Conservation (phyloP, 805 yeast genomes). For the Wickerhamiella slavikovae region DNA sequence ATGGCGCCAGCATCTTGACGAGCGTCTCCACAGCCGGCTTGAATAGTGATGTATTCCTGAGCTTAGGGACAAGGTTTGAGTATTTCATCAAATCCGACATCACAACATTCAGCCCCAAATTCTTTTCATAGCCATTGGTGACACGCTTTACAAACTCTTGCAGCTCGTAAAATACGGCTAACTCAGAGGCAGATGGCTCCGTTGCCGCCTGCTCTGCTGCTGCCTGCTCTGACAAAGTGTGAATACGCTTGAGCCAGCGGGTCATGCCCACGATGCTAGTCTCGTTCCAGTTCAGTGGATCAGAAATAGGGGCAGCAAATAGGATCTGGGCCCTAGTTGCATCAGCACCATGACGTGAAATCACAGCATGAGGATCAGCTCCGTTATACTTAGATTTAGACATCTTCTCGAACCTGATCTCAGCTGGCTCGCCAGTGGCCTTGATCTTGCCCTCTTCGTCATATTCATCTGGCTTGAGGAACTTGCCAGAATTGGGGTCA, state of each 20-base stretch:
- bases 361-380: conserved; percentile 69
- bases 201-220: neutral
- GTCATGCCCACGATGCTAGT: conserved; percentile 67
- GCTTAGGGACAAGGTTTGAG: conserved; percentile 26
- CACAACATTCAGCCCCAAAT: conserved; percentile 58
- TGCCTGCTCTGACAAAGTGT: conserved; percentile 12
- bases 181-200: conserved; percentile 24
- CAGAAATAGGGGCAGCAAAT: conserved; percentile 78
- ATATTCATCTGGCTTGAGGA: conserved; percentile 61
- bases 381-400: conserved; percentile 92
- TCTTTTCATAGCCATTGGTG: conserved; percentile 35
- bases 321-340: conserved; percentile 83
- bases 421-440: conserved; percentile 31
- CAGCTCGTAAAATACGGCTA: conserved; percentile 34
- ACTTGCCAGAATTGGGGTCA: conserved; percentile 52
- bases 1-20: conserved; percentile 50
- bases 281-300: conserved; percentile 79
- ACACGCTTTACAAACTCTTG: conserved; percentile 29
- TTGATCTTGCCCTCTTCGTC: conserved; percentile 19
- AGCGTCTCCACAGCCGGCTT: conserved; percentile 22
- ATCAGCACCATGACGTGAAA: conserved; percentile 68
- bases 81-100: conserved; percentile 80
- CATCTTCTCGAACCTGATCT: conserved; percentile 68
- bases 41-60: conserved; percentile 21
- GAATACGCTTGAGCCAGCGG: conserved; percentile 58